Evolutionary conservation across 2,329 filamentous ascomycete species (phyloP).

Genomic region (Epichloe gansuensis): DNA sequence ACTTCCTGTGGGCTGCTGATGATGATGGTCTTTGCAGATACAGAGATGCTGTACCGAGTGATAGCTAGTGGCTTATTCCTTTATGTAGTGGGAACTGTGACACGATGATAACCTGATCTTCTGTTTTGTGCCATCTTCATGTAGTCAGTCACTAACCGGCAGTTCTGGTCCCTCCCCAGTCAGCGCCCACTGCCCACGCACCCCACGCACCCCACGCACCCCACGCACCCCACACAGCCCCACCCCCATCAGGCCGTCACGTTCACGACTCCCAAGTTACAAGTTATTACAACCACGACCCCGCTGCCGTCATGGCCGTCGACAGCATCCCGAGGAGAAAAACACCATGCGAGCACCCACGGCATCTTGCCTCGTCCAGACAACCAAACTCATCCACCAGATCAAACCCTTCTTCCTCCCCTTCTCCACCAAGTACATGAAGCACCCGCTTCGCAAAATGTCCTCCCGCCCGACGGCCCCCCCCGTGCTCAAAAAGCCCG

Average conservation of each 20-base stretch:
- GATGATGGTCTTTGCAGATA: too few species aligned
- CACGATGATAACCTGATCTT: too few species aligned
- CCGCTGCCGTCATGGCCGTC: too few species aligned
- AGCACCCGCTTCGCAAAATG: not conserved
- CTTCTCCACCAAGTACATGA: not conserved
- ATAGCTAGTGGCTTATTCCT: too few species aligned
- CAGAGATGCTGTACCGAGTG: too few species aligned
- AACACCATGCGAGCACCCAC: constrained; percentile 2
- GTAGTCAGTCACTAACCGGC: too few species aligned
- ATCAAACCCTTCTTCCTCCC: constrained; percentile 7
- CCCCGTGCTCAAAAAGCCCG: constrained; percentile 54
- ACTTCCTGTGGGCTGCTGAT: not conserved
- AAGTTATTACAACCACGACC: too few species aligned
- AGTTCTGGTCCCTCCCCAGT: too few species aligned
- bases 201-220: not conserved
- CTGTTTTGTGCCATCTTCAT: too few species aligned
- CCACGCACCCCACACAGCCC: not conserved
- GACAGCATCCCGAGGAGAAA: not conserved
- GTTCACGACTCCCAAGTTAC: too few species aligned
- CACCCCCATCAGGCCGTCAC: too few species aligned
- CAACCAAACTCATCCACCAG: constrained; percentile 1
- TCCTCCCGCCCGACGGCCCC: constrained; percentile 9
- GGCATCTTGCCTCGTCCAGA: not conserved
- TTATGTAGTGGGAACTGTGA: too few species aligned
- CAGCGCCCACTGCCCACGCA: not conserved